These are phyloP conservation scores for Phytomonas francai DNA, from an alignment of 208 protist genomes.

Conservation along the genomic window DNA sequence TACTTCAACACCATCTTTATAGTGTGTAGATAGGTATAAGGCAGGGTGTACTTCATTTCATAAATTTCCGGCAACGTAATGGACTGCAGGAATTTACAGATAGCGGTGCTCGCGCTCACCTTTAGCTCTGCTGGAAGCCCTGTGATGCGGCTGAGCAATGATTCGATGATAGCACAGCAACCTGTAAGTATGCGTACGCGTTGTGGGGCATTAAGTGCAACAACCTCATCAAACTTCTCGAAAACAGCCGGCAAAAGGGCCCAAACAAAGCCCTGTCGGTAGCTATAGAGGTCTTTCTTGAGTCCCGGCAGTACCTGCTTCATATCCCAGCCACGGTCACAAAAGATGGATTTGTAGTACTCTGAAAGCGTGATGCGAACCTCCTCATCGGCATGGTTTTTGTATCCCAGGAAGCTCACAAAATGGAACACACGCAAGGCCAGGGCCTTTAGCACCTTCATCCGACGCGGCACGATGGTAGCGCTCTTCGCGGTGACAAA, in stretches of 20 bases:
- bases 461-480: constrained; percentile 40
- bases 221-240: constrained; percentile 72
- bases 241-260: constrained; percentile 56
- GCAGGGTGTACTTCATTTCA: constrained; percentile 79
- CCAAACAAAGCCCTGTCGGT: constrained; percentile 84
- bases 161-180: constrained; percentile 67
- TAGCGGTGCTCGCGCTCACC: constrained; percentile 24
- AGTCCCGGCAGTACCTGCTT: constrained; percentile 54
- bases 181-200: constrained; percentile 62
- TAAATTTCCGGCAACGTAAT: constrained; percentile 51
- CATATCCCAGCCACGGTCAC: constrained; percentile 82
- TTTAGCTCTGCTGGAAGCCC: constrained; percentile 58
- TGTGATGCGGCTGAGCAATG: constrained; percentile 69
- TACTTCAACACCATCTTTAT: constrained; percentile 83
- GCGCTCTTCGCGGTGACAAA: constrained; percentile 41
- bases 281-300: constrained; percentile 83
- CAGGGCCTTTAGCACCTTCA: constrained; percentile 51
- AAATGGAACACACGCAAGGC: constrained; percentile 80
- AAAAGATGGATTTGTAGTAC: constrained; percentile 89
- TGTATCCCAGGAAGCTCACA: constrained; percentile 71
- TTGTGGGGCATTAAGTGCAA: constrained; percentile 50
- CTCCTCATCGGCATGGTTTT: constrained; percentile 80
- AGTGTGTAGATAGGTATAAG: constrained; percentile 72
- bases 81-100: constrained; percentile 57
- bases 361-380: constrained; percentile 69